Evolutionary conservation across 805 yeast species (phyloP).

Genomic region (Starmerella roubikii): DNA sequence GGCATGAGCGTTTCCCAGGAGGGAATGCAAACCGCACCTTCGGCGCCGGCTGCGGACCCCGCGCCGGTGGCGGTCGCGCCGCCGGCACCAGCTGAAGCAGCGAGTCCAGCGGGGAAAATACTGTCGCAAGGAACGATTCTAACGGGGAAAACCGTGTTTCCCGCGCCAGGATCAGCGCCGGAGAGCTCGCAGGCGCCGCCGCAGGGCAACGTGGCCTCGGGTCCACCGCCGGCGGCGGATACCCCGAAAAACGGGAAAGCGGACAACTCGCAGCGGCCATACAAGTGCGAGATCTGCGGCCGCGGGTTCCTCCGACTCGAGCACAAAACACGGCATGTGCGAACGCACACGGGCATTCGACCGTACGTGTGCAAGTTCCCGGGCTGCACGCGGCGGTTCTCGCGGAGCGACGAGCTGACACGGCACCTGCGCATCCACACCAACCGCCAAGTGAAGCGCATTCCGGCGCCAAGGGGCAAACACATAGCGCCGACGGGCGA

Average conservation of each 20-base stretch:
- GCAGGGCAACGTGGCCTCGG: too few species aligned
- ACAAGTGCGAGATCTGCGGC: constrained; percentile 69
- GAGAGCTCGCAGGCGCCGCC: too few species aligned
- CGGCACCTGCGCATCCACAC: constrained; percentile 70
- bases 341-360: constrained; percentile 89
- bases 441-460: constrained; percentile 20
- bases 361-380: constrained; percentile 78
- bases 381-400: constrained; percentile 60
- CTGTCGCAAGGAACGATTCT: background rate
- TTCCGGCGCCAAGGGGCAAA: constrained; percentile 14
- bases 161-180: background rate
- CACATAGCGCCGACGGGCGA: constrained; percentile 9
- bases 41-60: too few species aligned
- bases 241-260: constrained; percentile 1
- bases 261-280: constrained; percentile 45
- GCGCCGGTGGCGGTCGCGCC: too few species aligned
- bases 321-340: constrained; percentile 80
- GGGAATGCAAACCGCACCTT: too few species aligned
- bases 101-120: background rate
- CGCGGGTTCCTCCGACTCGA: constrained; percentile 80
- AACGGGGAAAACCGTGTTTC: background rate
- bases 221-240: background rate
- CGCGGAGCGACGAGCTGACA: constrained; percentile 74
- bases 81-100: too few species aligned
- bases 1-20: too few species aligned